Conservation (phyloP, 202 grass and related monocot genomes). For the Elaeis oleifera region DNA sequence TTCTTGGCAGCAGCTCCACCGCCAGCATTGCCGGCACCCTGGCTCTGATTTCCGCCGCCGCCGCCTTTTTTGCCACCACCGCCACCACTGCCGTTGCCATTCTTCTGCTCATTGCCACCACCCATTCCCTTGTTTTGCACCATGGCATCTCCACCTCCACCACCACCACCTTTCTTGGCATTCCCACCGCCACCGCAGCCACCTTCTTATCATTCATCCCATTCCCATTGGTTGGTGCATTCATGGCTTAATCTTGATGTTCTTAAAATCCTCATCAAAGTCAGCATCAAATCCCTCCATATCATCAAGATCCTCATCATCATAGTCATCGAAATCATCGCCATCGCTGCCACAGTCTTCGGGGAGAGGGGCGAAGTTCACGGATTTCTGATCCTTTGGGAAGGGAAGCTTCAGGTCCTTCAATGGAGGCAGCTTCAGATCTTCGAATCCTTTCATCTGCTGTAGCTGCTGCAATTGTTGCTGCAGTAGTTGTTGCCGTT, state of each 20-base stretch:
- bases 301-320: conserved; percentile 15
- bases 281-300: conserved; percentile 19
- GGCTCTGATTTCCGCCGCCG: not conserved
- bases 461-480: conserved; percentile 17
- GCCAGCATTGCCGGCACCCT: not conserved
- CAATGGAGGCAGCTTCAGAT: conserved; percentile 9
- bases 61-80: not conserved
- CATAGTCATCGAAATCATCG: not conserved
- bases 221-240: conserved; percentile 4
- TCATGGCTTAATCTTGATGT: conserved; percentile 20
- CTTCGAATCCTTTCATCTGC: conserved; percentile 10
- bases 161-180: not conserved
- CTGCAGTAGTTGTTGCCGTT: not conserved
- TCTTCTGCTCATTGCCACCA: conserved; percentile 1
- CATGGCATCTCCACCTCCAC: not conserved
- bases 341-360: not conserved
- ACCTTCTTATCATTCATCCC: conserved; percentile 10
- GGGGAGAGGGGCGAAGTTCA: not conserved
- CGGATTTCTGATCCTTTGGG: conserved; percentile 9
- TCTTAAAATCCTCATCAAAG: conserved; percentile 22
- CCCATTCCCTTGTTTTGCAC: not conserved
- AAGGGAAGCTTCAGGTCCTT: conserved; percentile 13
- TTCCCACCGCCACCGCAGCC: not conserved
- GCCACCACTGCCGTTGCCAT: not conserved
- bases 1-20: conserved; percentile 7